These are phyloP conservation scores for Paraphysoderma sedebokerense DNA, from an alignment of 371 early-diverging fungal species.

Conservation along the genomic window DNA sequence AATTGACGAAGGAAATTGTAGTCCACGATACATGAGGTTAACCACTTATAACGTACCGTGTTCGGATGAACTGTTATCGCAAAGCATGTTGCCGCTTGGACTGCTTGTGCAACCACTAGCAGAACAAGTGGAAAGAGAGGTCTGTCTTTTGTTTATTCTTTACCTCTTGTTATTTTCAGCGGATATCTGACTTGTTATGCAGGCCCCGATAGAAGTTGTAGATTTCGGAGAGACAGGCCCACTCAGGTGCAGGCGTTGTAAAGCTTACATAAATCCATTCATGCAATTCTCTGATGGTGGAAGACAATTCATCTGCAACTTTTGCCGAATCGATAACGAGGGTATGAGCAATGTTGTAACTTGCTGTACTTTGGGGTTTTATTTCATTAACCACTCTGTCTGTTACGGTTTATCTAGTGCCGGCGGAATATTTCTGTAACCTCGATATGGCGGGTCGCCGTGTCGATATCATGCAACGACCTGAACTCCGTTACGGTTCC, in stretches of 20 bases:
- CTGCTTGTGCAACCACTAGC: slow-evolving; percentile 84
- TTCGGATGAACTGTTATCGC: slow-evolving; percentile 52
- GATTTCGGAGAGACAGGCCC: slow-evolving; percentile 86
- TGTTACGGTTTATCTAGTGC: slow-evolving; percentile 23
- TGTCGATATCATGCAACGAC: slow-evolving; percentile 65
- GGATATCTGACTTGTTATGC: not conserved
- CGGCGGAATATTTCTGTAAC: slow-evolving; percentile 75
- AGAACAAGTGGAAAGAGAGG: slow-evolving; percentile 49
- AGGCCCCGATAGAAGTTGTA: slow-evolving; percentile 61
- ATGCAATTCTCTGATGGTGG: slow-evolving; percentile 77
- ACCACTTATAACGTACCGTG: slow-evolving; percentile 69
- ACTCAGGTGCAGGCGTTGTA: slow-evolving; percentile 78
- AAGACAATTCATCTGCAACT: slow-evolving; percentile 73
- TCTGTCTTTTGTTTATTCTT: slow-evolving; percentile 3
- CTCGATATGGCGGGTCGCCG: slow-evolving; percentile 81
- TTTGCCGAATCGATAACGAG: slow-evolving; percentile 75
- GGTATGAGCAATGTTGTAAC: no score
- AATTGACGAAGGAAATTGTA: slow-evolving; percentile 84
- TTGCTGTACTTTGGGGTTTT: no score
- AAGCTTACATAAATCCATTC: slow-evolving; percentile 83
- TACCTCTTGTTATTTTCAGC: slow-evolving; percentile 7
- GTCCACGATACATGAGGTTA: slow-evolving; percentile 79
- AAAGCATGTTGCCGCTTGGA: slow-evolving; percentile 65
- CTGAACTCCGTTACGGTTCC: slow-evolving; percentile 73
- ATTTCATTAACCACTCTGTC: not conserved